A percentile compares a stretch with the other conserved stretches of the same genome.
Conservation (phyloP, 768 basidiomycete species). For the Rhizopogon salebrosus region DNA sequence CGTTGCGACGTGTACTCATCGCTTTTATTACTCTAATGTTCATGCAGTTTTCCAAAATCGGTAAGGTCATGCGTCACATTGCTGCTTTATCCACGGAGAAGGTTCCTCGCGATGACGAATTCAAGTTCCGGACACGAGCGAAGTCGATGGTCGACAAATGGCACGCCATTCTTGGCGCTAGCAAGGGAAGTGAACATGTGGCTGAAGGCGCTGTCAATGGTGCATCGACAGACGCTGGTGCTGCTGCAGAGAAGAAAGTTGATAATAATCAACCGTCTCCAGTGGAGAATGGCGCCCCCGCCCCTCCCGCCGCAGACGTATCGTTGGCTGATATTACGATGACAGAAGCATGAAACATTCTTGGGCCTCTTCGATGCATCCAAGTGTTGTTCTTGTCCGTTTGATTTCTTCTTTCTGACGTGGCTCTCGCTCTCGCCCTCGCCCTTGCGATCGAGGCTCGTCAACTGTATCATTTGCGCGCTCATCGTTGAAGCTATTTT, state of each 20-base stretch:
- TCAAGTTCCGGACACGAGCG: constrained; percentile 47
- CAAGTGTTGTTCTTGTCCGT: constrained; percentile 4
- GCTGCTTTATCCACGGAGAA: constrained; percentile 35
- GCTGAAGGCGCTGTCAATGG: constrained; percentile 24
- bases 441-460: background rate
- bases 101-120: constrained; percentile 48
- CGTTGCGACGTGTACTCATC: constrained; percentile 6
- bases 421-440: background rate
- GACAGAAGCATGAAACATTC: constrained; percentile 30
- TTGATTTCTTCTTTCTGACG: constrained; percentile 4
- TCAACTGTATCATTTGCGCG: background rate
- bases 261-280: constrained; percentile 11
- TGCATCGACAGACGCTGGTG: constrained; percentile 13
- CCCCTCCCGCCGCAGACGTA: constrained; percentile 25
- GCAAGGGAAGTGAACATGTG: constrained; percentile 26
- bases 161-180: constrained; percentile 34
- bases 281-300: constrained; percentile 19
- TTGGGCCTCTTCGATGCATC: background rate
- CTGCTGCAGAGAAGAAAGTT: constrained; percentile 17
- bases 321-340: constrained; percentile 34
- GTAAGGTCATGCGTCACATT: constrained; percentile 61
- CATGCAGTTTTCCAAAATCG: constrained; percentile 42
- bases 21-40: constrained; percentile 3
- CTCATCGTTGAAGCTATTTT: constrained; percentile 1
- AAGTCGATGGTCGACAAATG: constrained; percentile 42